Evolutionary conservation across 1,139 yeast genomes (phyloP), one percentile per base, ranked within the genome.

Genomic region (Blastobotrys ciferrii): DNA sequence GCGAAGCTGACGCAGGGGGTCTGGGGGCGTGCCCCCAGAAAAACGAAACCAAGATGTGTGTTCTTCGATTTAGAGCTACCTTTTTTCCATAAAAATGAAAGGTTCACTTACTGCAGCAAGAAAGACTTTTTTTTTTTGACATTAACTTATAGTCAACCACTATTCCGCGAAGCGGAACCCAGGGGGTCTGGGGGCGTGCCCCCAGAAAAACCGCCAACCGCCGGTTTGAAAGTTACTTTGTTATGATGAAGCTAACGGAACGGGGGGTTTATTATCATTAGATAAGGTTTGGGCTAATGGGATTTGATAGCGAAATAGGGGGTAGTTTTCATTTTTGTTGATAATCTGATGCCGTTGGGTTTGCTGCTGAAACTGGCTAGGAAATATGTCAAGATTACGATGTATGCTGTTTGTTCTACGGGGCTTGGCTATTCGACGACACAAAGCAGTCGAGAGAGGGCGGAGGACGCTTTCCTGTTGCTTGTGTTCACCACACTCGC

Each of bases 401-500:
- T 36, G 28, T 36, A 17, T 36, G 14, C 40, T 36, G 11, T 36
- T 7, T 36, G 18, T 23, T 6, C 28, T 36, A 23, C 17, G 28
- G 19, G 40, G 13, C 6, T 12, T 36, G 18, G 18, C 12, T 13
- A 36, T 19, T 7, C 25, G 19, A n/a, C 19, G 5, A 14, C 25
- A 7, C 28, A 19, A 36, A 7, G 40, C 25, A 19, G 14, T 36
- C 15, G 19, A 19, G 40, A 36, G 4, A n/a, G 40, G 40, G 40
- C 25, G 7, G 18, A 6, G 12, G 18, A 36, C 17, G 40, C 40
- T 36, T 19, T 36, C 28, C 18, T 36, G 28, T n/a, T 36, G 28
- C 28, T 36, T 36, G 40, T 36, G 15, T 36, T 36, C 28, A 19
- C 40, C 17, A 19, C 28, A 11, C 13, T 36, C 40, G 19, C 40